Base-by-base conservation (phyloP, 2,329 filamentous ascomycete genomes). In the Cytospora paraplurivora region DNA sequence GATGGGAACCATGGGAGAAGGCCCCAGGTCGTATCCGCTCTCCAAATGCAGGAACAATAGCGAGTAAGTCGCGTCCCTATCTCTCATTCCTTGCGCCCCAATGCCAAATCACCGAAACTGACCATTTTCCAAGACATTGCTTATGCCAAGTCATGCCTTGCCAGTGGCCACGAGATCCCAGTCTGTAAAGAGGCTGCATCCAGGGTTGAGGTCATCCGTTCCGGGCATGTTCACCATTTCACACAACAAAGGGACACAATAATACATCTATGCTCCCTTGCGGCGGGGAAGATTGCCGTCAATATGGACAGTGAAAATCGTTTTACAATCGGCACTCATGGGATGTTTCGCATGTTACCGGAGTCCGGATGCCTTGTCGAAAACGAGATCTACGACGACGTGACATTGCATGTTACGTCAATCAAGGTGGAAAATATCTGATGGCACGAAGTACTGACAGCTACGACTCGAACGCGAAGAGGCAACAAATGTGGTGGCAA, bases 101-200 rank as follows among this genome's bases (percentile, higher is more conserved):
- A 38, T 58, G 56, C 27, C 1, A 19, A 19, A 1, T 19, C 11
- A 21, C 7, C 19, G 3, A 38, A 47, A 41, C 62, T 51, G 38
- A 54, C 27, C 12, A 2, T 21, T 27, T 21, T 1, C 57, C 27
- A 27, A 75, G 74, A 71, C 52, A 65, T 73, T 15, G 72, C 73
- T n/a, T 73, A 71, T 55, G 75, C 72, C 33, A 74, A 72, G 15
- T 64, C 72, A 7, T 75, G 68, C 62, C 68, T 76, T 7, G 68
- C 67, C 7, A 65, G 67, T 3, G 55, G 64, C 10, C 58, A 68
- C 6, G 66, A 61, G 12, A 65, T 72, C 5, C 67, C 60, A 7
- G 67, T 74, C 15, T 67, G 67, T 60, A 65, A 71, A 32, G 70
- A 71, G 56, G 66, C 74, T 6, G 55, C 67, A 1, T 69, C 71